Evolutionary conservation across 148 eudicot genomes (phyloP).

Genomic region (Cornus florida): DNA sequence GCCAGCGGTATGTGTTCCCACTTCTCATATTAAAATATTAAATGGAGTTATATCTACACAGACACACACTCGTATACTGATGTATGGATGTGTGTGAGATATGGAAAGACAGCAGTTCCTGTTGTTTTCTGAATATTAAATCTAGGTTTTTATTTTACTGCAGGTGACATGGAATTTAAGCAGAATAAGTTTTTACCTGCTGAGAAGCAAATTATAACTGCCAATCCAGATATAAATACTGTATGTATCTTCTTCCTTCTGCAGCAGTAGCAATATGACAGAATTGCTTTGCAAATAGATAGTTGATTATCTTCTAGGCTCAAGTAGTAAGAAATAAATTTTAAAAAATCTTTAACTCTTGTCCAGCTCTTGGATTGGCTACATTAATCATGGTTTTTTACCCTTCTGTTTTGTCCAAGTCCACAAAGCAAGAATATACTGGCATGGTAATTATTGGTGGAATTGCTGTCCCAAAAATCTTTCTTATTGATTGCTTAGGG

Average conservation of each 20-base stretch:
- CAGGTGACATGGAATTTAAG: constrained; percentile 99
- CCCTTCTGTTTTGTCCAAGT: neutral
- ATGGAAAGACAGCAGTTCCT: neutral
- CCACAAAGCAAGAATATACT: neutral
- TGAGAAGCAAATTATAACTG: constrained; percentile 94
- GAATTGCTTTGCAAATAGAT: neutral
- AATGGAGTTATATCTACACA: neutral
- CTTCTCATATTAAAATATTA: too few relatives aligned
- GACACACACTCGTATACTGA: neutral
- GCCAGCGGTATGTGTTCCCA: too few relatives aligned
- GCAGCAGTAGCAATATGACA: neutral
- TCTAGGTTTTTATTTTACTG: constrained; percentile 14
- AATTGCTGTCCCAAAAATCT: neutral
- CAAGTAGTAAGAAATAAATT: neutral
- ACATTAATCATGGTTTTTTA: neutral
- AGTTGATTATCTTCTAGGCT: neutral
- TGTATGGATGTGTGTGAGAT: neutral
- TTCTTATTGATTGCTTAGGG: neutral
- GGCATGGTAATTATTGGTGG: neutral
- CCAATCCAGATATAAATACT: constrained; percentile 81
- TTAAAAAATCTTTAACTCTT: neutral
- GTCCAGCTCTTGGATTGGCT: neutral
- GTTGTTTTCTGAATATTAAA: neutral
- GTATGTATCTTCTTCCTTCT: constrained; percentile 39
- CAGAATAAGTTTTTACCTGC: constrained; percentile 88